phyloP scores from a whole-genome alignment of 164 flowering plant genomes.

The Sextonia rubra region DNA sequence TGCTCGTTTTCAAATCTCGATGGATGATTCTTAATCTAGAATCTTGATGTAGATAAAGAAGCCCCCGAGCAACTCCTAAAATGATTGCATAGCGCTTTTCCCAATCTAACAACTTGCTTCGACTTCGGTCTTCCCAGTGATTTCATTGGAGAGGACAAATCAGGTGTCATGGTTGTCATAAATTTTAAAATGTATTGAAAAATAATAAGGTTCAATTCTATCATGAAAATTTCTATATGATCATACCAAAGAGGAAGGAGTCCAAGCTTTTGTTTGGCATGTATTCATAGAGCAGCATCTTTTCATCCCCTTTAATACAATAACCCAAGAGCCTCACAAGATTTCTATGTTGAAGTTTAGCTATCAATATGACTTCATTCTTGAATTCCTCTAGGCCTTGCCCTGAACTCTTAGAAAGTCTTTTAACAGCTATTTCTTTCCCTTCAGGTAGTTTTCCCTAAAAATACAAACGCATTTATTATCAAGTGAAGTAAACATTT shows the following conservation, averaged over 20 bases:
- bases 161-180: no score
- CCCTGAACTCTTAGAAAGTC: constrained; percentile 26
- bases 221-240: background rate
- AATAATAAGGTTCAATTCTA: background rate
- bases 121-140: constrained; percentile 10
- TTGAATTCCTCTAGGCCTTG: constrained; percentile 37
- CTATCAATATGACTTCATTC: constrained; percentile 30
- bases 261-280: constrained; percentile 33
- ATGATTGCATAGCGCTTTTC: constrained; percentile 22
- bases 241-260: constrained; percentile 19
- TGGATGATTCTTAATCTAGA: constrained; percentile 49
- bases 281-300: constrained; percentile 35
- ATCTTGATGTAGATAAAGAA: constrained; percentile 61
- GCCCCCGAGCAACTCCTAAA: constrained; percentile 45
- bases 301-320: constrained; percentile 31
- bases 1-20: constrained; percentile 57
- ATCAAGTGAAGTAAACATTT: background rate
- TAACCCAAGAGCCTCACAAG: constrained; percentile 37
- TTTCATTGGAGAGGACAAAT: background rate
- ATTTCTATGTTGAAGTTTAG: constrained; percentile 40
- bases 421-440: constrained; percentile 35
- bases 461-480: background rate
- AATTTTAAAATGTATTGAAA: background rate
- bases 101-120: constrained; percentile 18
- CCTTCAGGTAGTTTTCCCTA: constrained; percentile 31